Conservation (phyloP, 192 early-diverging fungal species). For the Gonapodya prolifera region DNA sequence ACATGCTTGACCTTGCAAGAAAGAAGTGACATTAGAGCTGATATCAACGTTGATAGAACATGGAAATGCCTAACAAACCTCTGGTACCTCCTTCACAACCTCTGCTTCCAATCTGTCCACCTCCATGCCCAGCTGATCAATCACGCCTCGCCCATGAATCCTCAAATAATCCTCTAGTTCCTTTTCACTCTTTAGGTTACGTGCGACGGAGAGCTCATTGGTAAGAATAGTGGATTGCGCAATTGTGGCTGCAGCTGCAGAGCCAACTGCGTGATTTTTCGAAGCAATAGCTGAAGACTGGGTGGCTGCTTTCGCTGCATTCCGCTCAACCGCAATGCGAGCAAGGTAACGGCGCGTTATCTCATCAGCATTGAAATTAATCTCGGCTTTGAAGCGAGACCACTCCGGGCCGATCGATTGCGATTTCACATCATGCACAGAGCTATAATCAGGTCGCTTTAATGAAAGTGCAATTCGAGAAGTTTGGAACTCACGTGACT, state of each 20-base stretch:
- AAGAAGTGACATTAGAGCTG: neutral
- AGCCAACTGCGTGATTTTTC: neutral
- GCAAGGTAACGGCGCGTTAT: conserved; percentile 27
- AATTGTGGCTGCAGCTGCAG: neutral
- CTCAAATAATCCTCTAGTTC: conserved; percentile 30
- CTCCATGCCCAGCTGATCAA: conserved; percentile 27
- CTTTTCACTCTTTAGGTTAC: conserved; percentile 13
- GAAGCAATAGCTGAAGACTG: too few relatives aligned
- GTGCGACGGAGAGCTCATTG: conserved; percentile 11
- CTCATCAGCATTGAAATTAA: conserved; percentile 39
- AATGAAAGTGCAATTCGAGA: neutral
- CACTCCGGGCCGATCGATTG: conserved; percentile 31
- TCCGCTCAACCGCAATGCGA: conserved; percentile 3
- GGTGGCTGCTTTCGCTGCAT: neutral
- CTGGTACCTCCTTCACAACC: neutral
- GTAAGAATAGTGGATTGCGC: conserved; percentile 12
- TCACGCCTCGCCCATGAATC: conserved; percentile 24
- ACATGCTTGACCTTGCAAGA: neutral
- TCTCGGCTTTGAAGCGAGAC: conserved; percentile 46
- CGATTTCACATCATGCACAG: conserved; percentile 45
- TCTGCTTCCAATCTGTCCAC: conserved; percentile 33
- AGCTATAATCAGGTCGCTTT: conserved; percentile 12
- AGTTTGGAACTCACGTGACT: conserved; percentile 14
- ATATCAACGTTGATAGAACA: neutral
- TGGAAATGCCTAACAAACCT: neutral